Conservation (phyloP, 495 filamentous ascomycete species). For the Xylaria palmicola region DNA sequence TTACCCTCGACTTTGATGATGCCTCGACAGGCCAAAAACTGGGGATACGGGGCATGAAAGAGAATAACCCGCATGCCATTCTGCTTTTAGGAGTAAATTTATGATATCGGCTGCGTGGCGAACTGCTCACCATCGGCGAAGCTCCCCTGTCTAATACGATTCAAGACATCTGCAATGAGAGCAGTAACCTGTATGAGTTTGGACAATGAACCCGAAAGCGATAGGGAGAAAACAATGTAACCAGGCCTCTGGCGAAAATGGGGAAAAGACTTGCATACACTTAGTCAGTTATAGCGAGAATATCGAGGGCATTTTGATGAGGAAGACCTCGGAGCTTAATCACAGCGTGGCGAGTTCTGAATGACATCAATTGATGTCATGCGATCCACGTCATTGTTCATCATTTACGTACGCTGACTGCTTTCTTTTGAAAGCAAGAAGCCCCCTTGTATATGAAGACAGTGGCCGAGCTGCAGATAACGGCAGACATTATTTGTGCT, state of each 20-base stretch:
- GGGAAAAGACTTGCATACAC: no score
- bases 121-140: no score
- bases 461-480: background rate
- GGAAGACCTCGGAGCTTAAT: background rate
- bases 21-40: background rate
- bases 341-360: background rate
- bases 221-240: background rate
- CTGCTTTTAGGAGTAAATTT: no score
- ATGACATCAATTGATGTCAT: background rate
- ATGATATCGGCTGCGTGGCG: no score
- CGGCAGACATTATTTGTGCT: no score
- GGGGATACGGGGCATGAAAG: background rate
- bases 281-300: no score
- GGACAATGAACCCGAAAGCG: background rate
- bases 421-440: background rate
- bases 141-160: background rate
- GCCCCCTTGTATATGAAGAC: background rate
- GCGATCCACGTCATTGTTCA: background rate
- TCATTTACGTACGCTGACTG: background rate
- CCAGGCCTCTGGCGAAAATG: no score
- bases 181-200: background rate
- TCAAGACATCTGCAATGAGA: background rate
- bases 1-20: background rate
- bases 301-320: no score
- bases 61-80: background rate